A percentile compares a stretch with the other conserved stretches of the same genome.
These are phyloP conservation scores for Mytilinidion resinicola DNA, from an alignment of 495 filamentous ascomycete species.

Conservation along the genomic window DNA sequence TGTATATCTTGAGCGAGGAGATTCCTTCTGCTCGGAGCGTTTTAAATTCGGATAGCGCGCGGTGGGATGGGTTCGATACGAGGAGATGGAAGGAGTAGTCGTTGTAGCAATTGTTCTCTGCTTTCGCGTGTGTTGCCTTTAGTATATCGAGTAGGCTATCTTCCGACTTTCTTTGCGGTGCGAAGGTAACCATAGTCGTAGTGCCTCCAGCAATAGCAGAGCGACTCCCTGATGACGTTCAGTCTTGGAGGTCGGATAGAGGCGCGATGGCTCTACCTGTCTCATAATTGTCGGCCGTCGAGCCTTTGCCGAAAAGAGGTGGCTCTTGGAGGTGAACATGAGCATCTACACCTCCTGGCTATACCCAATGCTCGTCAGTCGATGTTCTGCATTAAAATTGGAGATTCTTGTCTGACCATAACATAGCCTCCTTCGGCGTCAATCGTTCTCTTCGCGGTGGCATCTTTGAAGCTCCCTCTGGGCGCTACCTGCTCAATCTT, in stretches of 20 bases:
- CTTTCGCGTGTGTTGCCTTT: slow-evolving; percentile 42
- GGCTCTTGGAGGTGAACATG: slow-evolving; percentile 44
- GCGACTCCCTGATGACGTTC: slow-evolving; percentile 41
- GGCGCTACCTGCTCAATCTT: slow-evolving; percentile 46
- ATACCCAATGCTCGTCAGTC: slow-evolving; percentile 12
- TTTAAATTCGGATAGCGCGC: slow-evolving; percentile 44
- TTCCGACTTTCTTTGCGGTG: slow-evolving; percentile 47
- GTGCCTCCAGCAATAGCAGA: slow-evolving; percentile 55
- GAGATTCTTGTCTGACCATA: slow-evolving; percentile 30
- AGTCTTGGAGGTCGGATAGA: not conserved
- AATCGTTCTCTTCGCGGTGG: slow-evolving; percentile 35
- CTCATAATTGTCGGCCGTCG: slow-evolving; percentile 46
- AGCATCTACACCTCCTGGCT: slow-evolving; percentile 36
- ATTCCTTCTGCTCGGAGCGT: slow-evolving; percentile 46
- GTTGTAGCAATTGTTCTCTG: slow-evolving; percentile 45
- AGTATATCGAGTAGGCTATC: slow-evolving; percentile 46
- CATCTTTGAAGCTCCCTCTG: slow-evolving; percentile 29
- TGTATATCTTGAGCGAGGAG: slow-evolving; percentile 55
- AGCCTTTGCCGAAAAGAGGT: slow-evolving; percentile 46
- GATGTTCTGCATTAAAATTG: not conserved
- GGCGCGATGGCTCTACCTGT: slow-evolving; percentile 32
- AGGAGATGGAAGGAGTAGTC: slow-evolving; percentile 60
- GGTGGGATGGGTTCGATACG: slow-evolving; percentile 45
- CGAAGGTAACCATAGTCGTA: slow-evolving; percentile 56
- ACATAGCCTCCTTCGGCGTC: slow-evolving; percentile 48